These are phyloP conservation scores for Talaromyces stipitatus DNA, from an alignment of 495 filamentous ascomycete species.

Conservation along the genomic window DNA sequence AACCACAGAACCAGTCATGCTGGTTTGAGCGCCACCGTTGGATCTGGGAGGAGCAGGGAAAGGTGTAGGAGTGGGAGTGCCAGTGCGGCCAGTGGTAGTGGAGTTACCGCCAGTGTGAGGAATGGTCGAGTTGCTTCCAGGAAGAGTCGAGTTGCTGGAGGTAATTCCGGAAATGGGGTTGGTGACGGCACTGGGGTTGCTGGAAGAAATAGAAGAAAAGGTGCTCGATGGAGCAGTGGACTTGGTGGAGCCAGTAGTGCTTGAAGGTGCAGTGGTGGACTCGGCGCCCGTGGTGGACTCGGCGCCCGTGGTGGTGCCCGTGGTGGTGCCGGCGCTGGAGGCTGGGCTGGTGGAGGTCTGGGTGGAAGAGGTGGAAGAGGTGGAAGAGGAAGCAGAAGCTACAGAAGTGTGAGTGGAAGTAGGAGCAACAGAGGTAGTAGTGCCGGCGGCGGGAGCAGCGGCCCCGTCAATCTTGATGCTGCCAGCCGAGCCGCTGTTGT, in stretches of 20 bases:
- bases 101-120: slow-evolving; percentile 4
- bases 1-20: slow-evolving; percentile 5
- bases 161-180: slow-evolving; percentile 6
- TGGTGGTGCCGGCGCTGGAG: slow-evolving; percentile 3
- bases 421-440: background rate
- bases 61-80: slow-evolving; percentile 4
- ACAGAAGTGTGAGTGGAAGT: background rate
- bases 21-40: slow-evolving; percentile 15
- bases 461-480: slow-evolving; percentile 24
- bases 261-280: slow-evolving; percentile 6
- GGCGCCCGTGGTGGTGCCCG: background rate
- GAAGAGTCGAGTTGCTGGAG: slow-evolving; percentile 12
- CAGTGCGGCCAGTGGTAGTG: slow-evolving; percentile 6
- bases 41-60: slow-evolving; percentile 6
- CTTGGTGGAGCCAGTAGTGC: slow-evolving; percentile 6
- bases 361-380: background rate
- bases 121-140: slow-evolving; percentile 14
- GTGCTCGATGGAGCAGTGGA: slow-evolving; percentile 4
- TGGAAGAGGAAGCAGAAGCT: background rate
- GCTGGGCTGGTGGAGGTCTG: background rate
- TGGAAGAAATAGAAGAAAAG: slow-evolving; percentile 9
- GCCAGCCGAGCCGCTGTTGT: slow-evolving; percentile 25
- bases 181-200: slow-evolving; percentile 5
- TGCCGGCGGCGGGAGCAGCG: background rate
- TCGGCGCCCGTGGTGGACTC: slow-evolving; percentile 5